Base-by-base conservation (phyloP, 208 protist species). In the Leishmania lainsoni region DNA sequence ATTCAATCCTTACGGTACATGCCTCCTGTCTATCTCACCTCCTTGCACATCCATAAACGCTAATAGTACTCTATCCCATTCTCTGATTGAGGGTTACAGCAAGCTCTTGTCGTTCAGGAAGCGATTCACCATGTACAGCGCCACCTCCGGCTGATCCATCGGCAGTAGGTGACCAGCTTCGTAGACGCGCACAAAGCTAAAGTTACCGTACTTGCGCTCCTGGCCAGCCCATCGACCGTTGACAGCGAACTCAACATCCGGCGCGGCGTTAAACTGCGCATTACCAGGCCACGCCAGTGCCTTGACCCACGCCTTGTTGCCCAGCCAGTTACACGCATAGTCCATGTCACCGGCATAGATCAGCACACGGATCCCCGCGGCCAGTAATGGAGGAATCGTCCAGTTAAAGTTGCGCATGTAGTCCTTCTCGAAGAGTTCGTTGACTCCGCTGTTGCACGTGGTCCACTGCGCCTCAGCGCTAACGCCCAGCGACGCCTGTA, bases 301-400 rank as follows among this genome's bases (percentile, higher is more conserved):
- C 16, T 75, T 69, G 12, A 86, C 89, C 96, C 96, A 98, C 39
- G 80, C 86, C 80, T 97, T 85, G 86, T 96, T 98, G 72, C 96
- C 97, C 58, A 98, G 83, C 87, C 89, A 98, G 83, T 98, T 98
- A 84, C 96, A 98, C 77, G 98, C 96, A 76, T 90, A 98, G 84
- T 99, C 97, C 66, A 87, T 79, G 59, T 98, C 96, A 16, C 97
- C 97, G 0, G 90, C 92, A 87, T 98, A 99, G 63, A 98, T 89
- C 80, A 98, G 71, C n/a, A 98, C 96, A 42, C 87, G 90, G 14
- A 98, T 83, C n/a, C 86, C 87, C 52, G 56, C 78, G 9, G 39
- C 86, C 35, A 98, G 86, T 65, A 98, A 76, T 5, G n/a, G 65
- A 0, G 93, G 90, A 3, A 98, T 58, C 0, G 80, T 84, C 51